Conservation (phyloP, 2,329 filamentous ascomycete species). For the Diaporthe batatas region DNA sequence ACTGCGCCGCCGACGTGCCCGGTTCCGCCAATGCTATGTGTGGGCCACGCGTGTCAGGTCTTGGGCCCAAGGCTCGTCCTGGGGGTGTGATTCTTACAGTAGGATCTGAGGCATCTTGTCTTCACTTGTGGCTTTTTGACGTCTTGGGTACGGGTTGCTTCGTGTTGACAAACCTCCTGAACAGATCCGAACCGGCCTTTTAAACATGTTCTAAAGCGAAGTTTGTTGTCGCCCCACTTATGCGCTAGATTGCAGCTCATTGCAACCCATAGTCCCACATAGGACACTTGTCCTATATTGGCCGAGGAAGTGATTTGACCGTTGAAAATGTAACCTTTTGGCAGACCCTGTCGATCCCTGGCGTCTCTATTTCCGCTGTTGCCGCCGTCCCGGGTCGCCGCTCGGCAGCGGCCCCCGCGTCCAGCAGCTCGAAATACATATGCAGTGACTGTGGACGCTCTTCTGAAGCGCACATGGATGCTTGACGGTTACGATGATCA, state of each 20-base stretch:
- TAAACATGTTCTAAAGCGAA: background rate
- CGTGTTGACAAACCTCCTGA: slow-evolving; percentile 6
- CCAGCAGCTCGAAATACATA: background rate
- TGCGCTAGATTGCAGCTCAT: slow-evolving; percentile 1
- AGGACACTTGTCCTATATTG: slow-evolving; percentile 18
- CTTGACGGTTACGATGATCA: background rate
- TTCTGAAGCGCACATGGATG: too few species aligned
- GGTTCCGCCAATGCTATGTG: slow-evolving; percentile 49
- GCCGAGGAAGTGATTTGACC: slow-evolving; percentile 11
- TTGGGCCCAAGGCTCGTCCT: background rate
- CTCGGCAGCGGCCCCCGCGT: background rate
- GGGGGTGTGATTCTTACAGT: slow-evolving; percentile 5
- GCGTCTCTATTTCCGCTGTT: slow-evolving; percentile 3
- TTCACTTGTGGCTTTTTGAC: background rate
- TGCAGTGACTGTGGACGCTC: background rate
- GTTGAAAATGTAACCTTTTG: slow-evolving; percentile 1
- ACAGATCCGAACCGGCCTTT: background rate
- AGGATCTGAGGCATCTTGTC: slow-evolving; percentile 28
- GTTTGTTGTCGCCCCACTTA: slow-evolving; percentile 30
- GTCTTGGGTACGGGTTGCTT: background rate
- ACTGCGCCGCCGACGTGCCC: slow-evolving; percentile 45
- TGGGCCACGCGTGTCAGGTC: slow-evolving; percentile 36
- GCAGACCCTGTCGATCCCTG: slow-evolving; percentile 21
- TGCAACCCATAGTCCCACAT: slow-evolving; percentile 24
- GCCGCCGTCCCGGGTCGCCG: background rate